These are phyloP conservation scores for Sodiomyces alkalinus DNA, from an alignment of 2,329 filamentous ascomycete genomes.

Conservation along the genomic window DNA sequence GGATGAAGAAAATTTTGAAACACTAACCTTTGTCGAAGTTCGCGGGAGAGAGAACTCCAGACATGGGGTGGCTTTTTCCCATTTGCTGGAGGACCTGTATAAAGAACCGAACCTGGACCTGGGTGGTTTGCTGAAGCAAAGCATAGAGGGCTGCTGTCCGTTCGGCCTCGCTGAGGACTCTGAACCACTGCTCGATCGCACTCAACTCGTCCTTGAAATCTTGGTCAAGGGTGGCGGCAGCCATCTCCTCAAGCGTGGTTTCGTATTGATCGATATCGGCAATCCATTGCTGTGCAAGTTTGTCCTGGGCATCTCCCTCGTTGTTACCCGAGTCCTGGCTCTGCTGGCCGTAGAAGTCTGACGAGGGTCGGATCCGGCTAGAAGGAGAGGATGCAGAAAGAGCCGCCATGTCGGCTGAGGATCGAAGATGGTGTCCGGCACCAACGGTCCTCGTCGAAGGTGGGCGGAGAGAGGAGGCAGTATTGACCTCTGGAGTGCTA, in stretches of 20 bases:
- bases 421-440: conserved; percentile 72
- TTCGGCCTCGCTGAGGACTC: conserved; percentile 91
- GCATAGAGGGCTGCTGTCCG: conserved; percentile 91
- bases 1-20: neutral
- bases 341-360: conserved; percentile 78
- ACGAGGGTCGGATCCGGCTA: conserved; percentile 79
- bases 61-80: conserved; percentile 97
- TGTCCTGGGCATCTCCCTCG: conserved; percentile 75
- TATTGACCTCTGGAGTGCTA: conserved; percentile 86
- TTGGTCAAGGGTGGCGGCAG: conserved; percentile 92
- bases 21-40: conserved; percentile 85
- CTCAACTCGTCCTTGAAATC: conserved; percentile 99
- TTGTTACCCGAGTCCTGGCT: conserved; percentile 53
- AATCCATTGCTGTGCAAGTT: conserved; percentile 95
- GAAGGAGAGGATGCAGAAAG: conserved; percentile 53
- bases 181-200: conserved; percentile 99
- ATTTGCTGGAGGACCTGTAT: conserved; percentile 98
- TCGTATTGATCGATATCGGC: conserved; percentile 98
- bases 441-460: conserved; percentile 65
- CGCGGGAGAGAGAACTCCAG: conserved; percentile 80
- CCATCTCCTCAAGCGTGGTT: conserved; percentile 98
- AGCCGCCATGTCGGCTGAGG: conserved; percentile 89
- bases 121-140: conserved; percentile 91
- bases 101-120: conserved; percentile 98
- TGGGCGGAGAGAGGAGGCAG: conserved; percentile 67